phyloP scores from a whole-genome alignment of 2,329 filamentous ascomycete genomes.

The Endothia cerciana region DNA sequence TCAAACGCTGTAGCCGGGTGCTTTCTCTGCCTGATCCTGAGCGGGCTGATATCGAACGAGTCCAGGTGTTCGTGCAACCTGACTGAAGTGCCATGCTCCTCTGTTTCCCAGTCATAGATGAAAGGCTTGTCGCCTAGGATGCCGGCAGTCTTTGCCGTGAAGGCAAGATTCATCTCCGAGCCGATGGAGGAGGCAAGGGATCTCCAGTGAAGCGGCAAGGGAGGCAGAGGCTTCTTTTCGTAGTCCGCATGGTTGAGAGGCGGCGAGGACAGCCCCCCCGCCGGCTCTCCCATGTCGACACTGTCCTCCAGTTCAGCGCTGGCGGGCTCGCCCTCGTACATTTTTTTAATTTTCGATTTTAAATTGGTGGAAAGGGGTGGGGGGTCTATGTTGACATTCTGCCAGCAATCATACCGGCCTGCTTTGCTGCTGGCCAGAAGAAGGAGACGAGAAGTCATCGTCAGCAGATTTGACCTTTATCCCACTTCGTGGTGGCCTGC shows the following conservation, averaged over 20 bases:
- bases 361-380: too few relatives aligned
- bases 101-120: slow-evolving; percentile 24
- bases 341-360: too few relatives aligned
- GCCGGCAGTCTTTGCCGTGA: not conserved
- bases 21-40: not conserved
- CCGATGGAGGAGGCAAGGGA: slow-evolving; percentile 16
- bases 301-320: slow-evolving; percentile 2
- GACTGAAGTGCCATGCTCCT: slow-evolving; percentile 4
- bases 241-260: slow-evolving; percentile 21
- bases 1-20: not conserved
- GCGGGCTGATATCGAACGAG: not conserved
- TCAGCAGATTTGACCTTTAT: not conserved
- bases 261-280: slow-evolving; percentile 2
- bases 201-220: slow-evolving; percentile 14
- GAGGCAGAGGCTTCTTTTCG: slow-evolving; percentile 25
- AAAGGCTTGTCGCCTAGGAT: not conserved
- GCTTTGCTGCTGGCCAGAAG: not conserved
- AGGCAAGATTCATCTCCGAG: slow-evolving; percentile 2
- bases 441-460: not conserved
- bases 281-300: not conserved
- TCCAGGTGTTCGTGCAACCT: not conserved
- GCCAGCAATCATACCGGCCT: not conserved
- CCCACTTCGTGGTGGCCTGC: too few relatives aligned
- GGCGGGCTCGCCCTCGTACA: not conserved
- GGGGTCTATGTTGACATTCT: not conserved